Conservation (phyloP, 805 yeast genomes). For the Schizosaccharomyces osmophilus region DNA sequence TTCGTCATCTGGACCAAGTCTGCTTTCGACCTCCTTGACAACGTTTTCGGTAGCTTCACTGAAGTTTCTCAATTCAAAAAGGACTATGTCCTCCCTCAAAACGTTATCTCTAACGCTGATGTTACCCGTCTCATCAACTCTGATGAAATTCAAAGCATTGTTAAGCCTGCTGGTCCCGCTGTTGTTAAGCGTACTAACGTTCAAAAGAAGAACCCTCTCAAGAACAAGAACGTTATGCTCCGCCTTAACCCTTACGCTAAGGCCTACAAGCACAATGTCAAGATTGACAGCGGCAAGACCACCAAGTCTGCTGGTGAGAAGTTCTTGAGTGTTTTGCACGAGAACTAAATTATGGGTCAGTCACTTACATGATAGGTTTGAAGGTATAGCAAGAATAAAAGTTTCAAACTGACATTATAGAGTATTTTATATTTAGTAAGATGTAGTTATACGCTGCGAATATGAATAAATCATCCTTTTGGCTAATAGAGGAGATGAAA, state of each 20-base stretch:
- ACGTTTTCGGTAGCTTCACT: conserved; percentile 87
- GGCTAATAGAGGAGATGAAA: too few species aligned
- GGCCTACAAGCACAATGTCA: conserved; percentile 22
- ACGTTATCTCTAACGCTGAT: conserved; percentile 88
- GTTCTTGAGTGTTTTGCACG: background rate
- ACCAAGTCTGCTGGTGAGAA: conserved; percentile 2
- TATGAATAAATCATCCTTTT: too few species aligned
- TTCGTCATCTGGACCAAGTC: conserved; percentile 98
- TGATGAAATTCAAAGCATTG: conserved; percentile 93
- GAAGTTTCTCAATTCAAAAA: conserved; percentile 55
- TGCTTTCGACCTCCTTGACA: conserved; percentile 89
- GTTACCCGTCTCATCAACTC: conserved; percentile 94
- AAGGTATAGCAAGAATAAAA: background rate
- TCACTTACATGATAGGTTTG: background rate
- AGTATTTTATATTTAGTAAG: too few species aligned
- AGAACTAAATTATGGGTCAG: background rate
- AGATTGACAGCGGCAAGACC: background rate
- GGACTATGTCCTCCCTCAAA: conserved; percentile 75
- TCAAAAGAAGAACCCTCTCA: conserved; percentile 96
- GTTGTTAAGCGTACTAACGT: conserved; percentile 83
- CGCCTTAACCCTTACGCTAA: conserved; percentile 99
- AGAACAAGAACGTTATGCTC: conserved; percentile 94
- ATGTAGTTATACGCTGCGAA: too few species aligned
- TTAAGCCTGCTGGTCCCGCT: conserved; percentile 87
- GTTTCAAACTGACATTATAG: background rate